phyloP scores from a whole-genome alignment of 352 stramenopile genomes.

The Phytophthora podocarpi region DNA sequence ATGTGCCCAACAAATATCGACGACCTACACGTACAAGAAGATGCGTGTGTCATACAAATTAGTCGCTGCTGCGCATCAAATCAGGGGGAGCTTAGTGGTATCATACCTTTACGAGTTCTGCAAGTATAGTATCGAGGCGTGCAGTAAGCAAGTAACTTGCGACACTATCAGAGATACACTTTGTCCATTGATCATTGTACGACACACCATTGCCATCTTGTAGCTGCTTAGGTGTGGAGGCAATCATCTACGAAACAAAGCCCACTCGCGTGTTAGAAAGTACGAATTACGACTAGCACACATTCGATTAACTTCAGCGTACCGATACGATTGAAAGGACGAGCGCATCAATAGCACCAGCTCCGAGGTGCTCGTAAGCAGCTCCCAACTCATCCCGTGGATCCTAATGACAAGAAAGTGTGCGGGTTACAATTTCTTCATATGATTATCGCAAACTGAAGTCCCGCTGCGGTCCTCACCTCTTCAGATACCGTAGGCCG shows the following conservation, averaged over 20 bases:
- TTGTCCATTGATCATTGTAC: slow-evolving; percentile 14
- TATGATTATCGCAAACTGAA: background rate
- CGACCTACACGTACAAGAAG: slow-evolving; percentile 11
- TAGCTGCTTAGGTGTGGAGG: background rate
- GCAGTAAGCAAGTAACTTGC: slow-evolving; percentile 23
- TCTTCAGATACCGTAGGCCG: slow-evolving; percentile 1
- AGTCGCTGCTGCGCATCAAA: too few relatives aligned
- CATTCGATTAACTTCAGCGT: background rate
- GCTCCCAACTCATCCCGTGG: slow-evolving; percentile 14
- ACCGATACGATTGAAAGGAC: slow-evolving; percentile 36
- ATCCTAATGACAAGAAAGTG: slow-evolving; percentile 9
- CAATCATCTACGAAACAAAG: slow-evolving; percentile 14
- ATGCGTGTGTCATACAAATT: too few relatives aligned
- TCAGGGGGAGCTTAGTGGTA: background rate
- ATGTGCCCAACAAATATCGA: slow-evolving; percentile 14
- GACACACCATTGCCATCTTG: background rate
- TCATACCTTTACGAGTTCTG: slow-evolving; percentile 21
- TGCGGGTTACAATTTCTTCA: background rate
- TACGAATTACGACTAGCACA: too few relatives aligned
- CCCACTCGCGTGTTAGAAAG: too few relatives aligned
- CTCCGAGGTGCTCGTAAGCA: slow-evolving; percentile 21
- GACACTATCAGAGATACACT: slow-evolving; percentile 13
- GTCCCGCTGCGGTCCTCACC: background rate
- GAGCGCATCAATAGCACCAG: slow-evolving; percentile 24
- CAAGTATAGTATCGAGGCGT: background rate